Conservation (phyloP, 129 eudicot species). For the Calendula officinalis region DNA sequence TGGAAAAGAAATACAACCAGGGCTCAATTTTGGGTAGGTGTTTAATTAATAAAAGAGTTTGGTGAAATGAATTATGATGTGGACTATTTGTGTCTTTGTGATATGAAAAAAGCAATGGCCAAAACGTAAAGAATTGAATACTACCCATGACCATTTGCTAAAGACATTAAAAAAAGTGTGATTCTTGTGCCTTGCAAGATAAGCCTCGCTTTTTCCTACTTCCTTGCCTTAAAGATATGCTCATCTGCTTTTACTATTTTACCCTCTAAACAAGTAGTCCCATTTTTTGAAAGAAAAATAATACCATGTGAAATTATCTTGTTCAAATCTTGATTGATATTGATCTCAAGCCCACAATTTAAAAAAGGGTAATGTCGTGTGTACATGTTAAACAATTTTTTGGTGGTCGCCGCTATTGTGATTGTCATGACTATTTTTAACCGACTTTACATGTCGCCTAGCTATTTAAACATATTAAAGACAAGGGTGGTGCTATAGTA, state of each 20-base stretch:
- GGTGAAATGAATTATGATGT: slow-evolving; percentile 34
- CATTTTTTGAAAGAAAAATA: neutral
- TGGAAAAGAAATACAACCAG: too few relatives aligned
- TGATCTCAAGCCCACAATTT: neutral
- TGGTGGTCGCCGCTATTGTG: too few relatives aligned
- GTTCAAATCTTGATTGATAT: neutral
- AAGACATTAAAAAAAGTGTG: slow-evolving; percentile 30
- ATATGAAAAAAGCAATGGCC: slow-evolving; percentile 42
- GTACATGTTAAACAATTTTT: too few relatives aligned
- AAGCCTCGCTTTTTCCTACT: slow-evolving; percentile 35
- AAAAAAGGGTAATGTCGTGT: too few relatives aligned
- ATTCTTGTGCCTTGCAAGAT: slow-evolving; percentile 61
- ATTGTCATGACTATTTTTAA: too few relatives aligned
- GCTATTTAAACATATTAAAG: too few relatives aligned
- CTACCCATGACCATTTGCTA: slow-evolving; percentile 26
- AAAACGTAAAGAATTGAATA: slow-evolving; percentile 37
- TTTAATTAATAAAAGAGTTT: slow-evolving; percentile 22
- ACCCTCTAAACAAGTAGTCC: slow-evolving; percentile 20
- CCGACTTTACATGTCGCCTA: too few relatives aligned
- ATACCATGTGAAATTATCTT: neutral
- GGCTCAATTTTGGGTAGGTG: neutral
- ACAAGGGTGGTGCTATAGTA: too few relatives aligned
- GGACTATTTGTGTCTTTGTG: slow-evolving; percentile 22
- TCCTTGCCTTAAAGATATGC: slow-evolving; percentile 25
- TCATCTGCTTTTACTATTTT: slow-evolving; percentile 22